phyloP scores from a whole-genome alignment of 2,329 filamentous ascomycete genomes.

The Ceratocystis huliohia region DNA sequence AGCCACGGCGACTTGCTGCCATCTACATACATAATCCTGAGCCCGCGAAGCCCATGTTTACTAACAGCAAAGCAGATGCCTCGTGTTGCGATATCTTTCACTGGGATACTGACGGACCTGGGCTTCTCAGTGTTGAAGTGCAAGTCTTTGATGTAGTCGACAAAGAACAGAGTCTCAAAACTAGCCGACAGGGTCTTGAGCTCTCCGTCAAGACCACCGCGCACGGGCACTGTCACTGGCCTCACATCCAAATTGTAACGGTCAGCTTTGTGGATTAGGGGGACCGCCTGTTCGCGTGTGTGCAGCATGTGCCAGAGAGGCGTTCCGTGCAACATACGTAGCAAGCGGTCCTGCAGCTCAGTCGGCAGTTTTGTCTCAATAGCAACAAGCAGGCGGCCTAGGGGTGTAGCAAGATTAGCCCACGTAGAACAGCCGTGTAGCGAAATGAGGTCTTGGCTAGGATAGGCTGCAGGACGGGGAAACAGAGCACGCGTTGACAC shows the following conservation, averaged over 20 bases:
- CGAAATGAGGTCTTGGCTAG: slow-evolving; percentile 17
- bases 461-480: slow-evolving; percentile 13
- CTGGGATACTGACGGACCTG: neutral
- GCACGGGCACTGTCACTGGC: slow-evolving; percentile 10
- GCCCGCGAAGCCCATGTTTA: slow-evolving; percentile 18
- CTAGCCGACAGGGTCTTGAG: slow-evolving; percentile 10
- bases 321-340: slow-evolving; percentile 9
- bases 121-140: neutral
- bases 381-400: slow-evolving; percentile 13
- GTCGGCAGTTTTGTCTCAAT: slow-evolving; percentile 12
- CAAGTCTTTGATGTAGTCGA: slow-evolving; percentile 19
- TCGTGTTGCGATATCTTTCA: slow-evolving; percentile 3
- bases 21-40: slow-evolving; percentile 18
- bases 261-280: slow-evolving; percentile 15
- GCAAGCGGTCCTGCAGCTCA: slow-evolving; percentile 16
- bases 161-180: slow-evolving; percentile 18
- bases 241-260: slow-evolving; percentile 17
- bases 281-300: slow-evolving; percentile 15
- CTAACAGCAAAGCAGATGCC: slow-evolving; percentile 20
- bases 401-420: neutral
- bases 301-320: slow-evolving; percentile 19
- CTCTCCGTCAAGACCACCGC: slow-evolving; percentile 8
- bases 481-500: slow-evolving; percentile 19
- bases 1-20: slow-evolving; percentile 18
- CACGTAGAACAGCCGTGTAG: slow-evolving; percentile 8